These are phyloP conservation scores for Purpureocillium lavendulum DNA, from an alignment of 2,329 filamentous ascomycete genomes.

Conservation along the genomic window DNA sequence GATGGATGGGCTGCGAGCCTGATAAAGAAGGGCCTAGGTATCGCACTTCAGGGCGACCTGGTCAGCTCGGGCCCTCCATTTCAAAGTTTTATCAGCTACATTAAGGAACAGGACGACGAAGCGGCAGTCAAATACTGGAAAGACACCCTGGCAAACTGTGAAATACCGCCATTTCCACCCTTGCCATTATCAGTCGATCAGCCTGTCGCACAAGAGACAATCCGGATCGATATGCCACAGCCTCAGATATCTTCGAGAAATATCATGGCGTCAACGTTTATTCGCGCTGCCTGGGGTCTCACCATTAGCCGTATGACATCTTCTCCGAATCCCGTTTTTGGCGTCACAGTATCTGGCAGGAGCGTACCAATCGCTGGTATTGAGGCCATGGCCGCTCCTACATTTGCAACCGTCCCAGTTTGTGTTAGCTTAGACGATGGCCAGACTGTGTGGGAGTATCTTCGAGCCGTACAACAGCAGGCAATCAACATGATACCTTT, in stretches of 20 bases:
- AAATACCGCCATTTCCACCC: slow-evolving; percentile 2
- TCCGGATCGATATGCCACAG: neutral
- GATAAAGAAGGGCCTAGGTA: slow-evolving; percentile 31
- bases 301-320: slow-evolving; percentile 24
- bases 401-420: slow-evolving; percentile 17
- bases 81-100: slow-evolving; percentile 32
- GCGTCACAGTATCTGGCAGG: slow-evolving; percentile 14
- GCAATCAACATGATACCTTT: slow-evolving; percentile 6
- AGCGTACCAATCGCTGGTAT: slow-evolving; percentile 13
- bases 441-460: slow-evolving; percentile 25
- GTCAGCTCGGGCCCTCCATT: slow-evolving; percentile 27
- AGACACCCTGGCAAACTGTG: slow-evolving; percentile 6
- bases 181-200: slow-evolving; percentile 2
- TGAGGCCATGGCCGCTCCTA: slow-evolving; percentile 15
- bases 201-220: too few relatives aligned
- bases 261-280: slow-evolving; percentile 9
- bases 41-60: too few relatives aligned
- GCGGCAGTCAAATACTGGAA: slow-evolving; percentile 32
- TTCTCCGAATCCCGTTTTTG: slow-evolving; percentile 20
- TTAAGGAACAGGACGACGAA: slow-evolving; percentile 22
- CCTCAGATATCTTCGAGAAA: slow-evolving; percentile 3
- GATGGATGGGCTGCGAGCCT: slow-evolving; percentile 47
- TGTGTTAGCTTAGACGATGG: slow-evolving; percentile 17
- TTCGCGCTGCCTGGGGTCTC: slow-evolving; percentile 18
- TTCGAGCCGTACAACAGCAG: slow-evolving; percentile 21